Evolutionary conservation across 805 yeast genomes (phyloP).

Genomic region (Candida morakotiae): DNA sequence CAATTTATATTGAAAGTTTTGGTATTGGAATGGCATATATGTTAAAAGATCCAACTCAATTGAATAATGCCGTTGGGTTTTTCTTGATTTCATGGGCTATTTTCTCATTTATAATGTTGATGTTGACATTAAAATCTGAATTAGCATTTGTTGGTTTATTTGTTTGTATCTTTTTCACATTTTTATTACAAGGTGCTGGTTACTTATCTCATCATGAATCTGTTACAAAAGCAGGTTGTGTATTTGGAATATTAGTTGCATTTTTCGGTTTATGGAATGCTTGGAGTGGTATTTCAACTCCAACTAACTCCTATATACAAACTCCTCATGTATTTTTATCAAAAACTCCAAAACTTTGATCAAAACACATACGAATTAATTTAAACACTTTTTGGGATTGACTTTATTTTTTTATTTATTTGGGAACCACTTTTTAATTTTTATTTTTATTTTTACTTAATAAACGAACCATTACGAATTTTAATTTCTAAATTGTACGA

Average conservation of each 20-base stretch:
- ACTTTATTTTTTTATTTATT: not conserved
- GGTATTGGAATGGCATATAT: slow-evolving; percentile 47
- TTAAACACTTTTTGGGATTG: too few relatives aligned
- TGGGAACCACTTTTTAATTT: not conserved
- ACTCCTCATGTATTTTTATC: slow-evolving; percentile 20
- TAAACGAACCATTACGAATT: slow-evolving; percentile 1
- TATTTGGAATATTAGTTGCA: slow-evolving; percentile 52
- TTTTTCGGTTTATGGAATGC: slow-evolving; percentile 61
- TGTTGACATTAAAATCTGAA: slow-evolving; percentile 53
- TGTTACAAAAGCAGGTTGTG: slow-evolving; percentile 56
- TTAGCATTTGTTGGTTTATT: slow-evolving; percentile 49
- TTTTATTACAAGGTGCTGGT: slow-evolving; percentile 40
- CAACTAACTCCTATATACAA: slow-evolving; percentile 54
- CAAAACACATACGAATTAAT: too few relatives aligned
- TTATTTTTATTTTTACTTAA: not conserved
- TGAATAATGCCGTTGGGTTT: slow-evolving; percentile 52
- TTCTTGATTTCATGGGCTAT: slow-evolving; percentile 61
- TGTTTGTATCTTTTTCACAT: slow-evolving; percentile 49
- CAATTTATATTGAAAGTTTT: slow-evolving; percentile 50
- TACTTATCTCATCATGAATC: slow-evolving; percentile 45
- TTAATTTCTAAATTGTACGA: too few relatives aligned
- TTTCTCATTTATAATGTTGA: slow-evolving; percentile 54
- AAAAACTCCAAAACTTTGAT: not conserved
- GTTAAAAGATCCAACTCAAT: slow-evolving; percentile 35
- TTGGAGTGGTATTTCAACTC: slow-evolving; percentile 56